Evolutionary conservation across 345 rosid species (phyloP).

Genomic region (Nasturtium officinale): DNA sequence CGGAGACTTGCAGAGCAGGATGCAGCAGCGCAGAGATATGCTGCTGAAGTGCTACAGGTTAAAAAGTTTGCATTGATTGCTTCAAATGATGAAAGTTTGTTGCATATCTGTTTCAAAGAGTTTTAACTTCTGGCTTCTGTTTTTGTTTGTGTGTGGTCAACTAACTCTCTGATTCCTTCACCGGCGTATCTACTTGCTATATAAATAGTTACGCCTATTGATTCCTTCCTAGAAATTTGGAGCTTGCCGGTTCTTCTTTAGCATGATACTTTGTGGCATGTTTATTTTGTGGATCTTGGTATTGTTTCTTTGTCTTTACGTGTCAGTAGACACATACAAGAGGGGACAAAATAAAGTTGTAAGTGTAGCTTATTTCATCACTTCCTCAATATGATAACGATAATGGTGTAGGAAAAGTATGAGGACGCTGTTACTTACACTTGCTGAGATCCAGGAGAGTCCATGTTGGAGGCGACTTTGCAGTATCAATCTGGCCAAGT

Average conservation of each 20-base stretch:
- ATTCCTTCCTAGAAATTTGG: background rate
- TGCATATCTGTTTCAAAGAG: background rate
- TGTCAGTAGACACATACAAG: background rate
- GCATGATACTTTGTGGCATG: slow-evolving; percentile 11
- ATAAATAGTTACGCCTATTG: background rate
- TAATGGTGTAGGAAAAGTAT: slow-evolving; percentile 74
- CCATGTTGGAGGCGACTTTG: slow-evolving; percentile 96
- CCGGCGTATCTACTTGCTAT: background rate
- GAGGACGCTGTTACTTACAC: slow-evolving; percentile 72
- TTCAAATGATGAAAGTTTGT: background rate
- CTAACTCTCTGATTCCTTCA: slow-evolving; percentile 8
- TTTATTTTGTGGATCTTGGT: slow-evolving; percentile 5
- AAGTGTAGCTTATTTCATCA: background rate
- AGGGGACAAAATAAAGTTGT: background rate
- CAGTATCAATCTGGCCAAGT: slow-evolving; percentile 85
- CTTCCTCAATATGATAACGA: slow-evolving; percentile 12
- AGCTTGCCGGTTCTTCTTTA: slow-evolving; percentile 16
- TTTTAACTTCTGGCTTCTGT: slow-evolving; percentile 2
- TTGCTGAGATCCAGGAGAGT: slow-evolving; percentile 95
- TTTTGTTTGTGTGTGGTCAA: slow-evolving; percentile 15
- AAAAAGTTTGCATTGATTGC: slow-evolving; percentile 13
- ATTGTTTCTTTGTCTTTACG: background rate
- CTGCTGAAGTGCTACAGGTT: slow-evolving; percentile 87
- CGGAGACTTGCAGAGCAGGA: slow-evolving; percentile 93
- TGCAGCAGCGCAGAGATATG: slow-evolving; percentile 89